A percentile compares a stretch with the other conserved stretches of the same genome.
These are phyloP conservation scores for Fusarium redolens DNA, from an alignment of 2,329 filamentous ascomycete species.

Conservation along the genomic window DNA sequence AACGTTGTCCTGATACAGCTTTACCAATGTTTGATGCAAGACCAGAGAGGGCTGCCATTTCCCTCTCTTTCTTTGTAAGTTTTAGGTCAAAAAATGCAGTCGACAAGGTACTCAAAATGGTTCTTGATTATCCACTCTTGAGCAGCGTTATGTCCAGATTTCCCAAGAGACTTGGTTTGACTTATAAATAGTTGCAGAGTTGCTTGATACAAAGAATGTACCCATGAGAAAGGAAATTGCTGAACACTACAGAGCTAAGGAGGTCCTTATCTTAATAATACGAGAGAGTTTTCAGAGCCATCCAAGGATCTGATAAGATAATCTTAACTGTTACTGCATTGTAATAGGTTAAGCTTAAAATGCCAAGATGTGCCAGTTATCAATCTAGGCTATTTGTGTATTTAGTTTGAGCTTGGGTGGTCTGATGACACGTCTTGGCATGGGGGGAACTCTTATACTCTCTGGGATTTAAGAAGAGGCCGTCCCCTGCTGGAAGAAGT, in stretches of 20 bases:
- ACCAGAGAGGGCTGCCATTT: no score
- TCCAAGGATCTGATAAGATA: not conserved
- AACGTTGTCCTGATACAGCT: no score
- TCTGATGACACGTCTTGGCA: not conserved
- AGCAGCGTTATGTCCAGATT: not conserved
- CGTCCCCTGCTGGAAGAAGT: accelerated
- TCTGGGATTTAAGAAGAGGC: not conserved
- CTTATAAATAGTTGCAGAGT: accelerated
- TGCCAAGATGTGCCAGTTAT: not conserved
- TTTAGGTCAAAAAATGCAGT: no score
- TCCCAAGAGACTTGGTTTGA: no score
- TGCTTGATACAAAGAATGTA: accelerated
- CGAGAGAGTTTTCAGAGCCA: no score
- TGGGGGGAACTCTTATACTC: no score
- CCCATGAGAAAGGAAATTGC: not conserved
- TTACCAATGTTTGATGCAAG: no score
- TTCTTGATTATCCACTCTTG: not conserved
- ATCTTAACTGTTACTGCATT: not conserved
- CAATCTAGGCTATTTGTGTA: not conserved
- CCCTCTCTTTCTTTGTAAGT: no score
- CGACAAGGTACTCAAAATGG: no score
- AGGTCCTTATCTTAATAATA: accelerated
- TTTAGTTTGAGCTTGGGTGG: not conserved
- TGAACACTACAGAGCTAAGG: not conserved
- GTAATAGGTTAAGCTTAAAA: not conserved